Percentiles rank a stretch among this genome's conserved stretches.
Evolutionary conservation across 2,329 filamentous ascomycete genomes (phyloP).

Genomic region (Huntiella moniliformis): DNA sequence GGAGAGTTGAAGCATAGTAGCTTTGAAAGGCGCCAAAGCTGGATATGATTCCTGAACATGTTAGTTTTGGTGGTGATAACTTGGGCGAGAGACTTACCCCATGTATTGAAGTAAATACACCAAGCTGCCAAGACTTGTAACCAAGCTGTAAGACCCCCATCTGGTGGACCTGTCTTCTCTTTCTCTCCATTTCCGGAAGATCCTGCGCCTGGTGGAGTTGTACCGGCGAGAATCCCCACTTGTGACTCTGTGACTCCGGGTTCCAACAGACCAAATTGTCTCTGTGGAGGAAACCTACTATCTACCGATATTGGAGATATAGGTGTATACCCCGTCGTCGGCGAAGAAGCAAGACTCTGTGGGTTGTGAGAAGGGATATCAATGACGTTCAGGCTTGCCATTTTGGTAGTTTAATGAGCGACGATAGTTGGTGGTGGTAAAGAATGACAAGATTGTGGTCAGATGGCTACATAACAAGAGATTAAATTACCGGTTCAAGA

Average conservation of each 20-base stretch:
- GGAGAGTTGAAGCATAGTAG: constrained; percentile 18
- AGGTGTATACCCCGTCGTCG: background rate
- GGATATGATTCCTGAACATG: constrained; percentile 1
- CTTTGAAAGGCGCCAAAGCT: constrained; percentile 21
- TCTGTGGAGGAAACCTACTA: background rate
- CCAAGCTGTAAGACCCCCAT: constrained; percentile 20
- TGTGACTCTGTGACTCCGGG: background rate
- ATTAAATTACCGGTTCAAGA: too few relatives aligned
- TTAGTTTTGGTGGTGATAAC: background rate
- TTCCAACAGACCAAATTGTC: background rate
- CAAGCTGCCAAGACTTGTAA: constrained; percentile 20
- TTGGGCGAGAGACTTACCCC: constrained; percentile 14
- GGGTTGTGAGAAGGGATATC: background rate
- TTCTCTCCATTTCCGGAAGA: background rate
- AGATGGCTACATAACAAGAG: too few relatives aligned
- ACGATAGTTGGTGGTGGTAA: background rate
- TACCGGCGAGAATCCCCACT: background rate
- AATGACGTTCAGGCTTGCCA: background rate
- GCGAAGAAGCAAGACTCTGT: background rate
- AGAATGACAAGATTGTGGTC: too few relatives aligned
- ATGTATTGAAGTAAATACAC: constrained; percentile 20
- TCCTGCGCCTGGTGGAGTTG: background rate
- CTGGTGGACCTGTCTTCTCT: background rate
- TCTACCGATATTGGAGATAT: background rate
- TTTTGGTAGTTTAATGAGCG: background rate